Evolutionary conservation across 1,139 yeast genomes (phyloP).

Genomic region (Kazachstania sp.): DNA sequence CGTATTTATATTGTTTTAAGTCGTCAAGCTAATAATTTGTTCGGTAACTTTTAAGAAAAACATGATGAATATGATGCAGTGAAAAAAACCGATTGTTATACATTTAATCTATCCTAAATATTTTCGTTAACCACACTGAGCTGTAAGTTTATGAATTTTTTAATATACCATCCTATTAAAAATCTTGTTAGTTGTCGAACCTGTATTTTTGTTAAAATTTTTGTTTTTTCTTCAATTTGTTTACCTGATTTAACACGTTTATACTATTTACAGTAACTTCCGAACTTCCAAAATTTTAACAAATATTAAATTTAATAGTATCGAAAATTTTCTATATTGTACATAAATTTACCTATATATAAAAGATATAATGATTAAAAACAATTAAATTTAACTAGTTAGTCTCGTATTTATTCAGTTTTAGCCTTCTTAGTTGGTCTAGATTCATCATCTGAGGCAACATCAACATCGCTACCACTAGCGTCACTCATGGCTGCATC

Average conservation of each 20-base stretch:
- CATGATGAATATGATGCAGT: too few species aligned
- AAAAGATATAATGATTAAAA: background rate
- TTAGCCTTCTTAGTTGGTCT: conserved; percentile 32
- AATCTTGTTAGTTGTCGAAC: too few species aligned
- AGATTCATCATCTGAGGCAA: conserved; percentile 8
- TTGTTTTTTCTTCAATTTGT: background rate
- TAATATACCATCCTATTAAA: too few species aligned
- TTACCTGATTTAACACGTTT: background rate
- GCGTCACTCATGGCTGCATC: conserved; percentile 47
- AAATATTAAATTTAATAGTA: background rate
- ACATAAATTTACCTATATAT: background rate
- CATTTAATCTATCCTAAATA: too few species aligned
- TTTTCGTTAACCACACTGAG: too few species aligned
- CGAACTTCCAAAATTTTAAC: background rate
- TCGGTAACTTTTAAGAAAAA: too few species aligned
- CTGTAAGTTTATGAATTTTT: too few species aligned
- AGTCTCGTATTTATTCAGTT: conserved; percentile 14
- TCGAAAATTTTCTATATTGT: background rate
- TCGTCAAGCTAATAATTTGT: too few species aligned
- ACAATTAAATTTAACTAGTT: background rate
- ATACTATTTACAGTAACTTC: background rate
- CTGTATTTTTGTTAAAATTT: too few species aligned
- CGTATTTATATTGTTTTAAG: too few species aligned
- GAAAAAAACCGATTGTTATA: too few species aligned
- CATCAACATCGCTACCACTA: conserved; percentile 37